These are phyloP conservation scores for Pisolithus thermaeus DNA, from an alignment of 1,284 basidiomycete genomes.

Conservation along the genomic window DNA sequence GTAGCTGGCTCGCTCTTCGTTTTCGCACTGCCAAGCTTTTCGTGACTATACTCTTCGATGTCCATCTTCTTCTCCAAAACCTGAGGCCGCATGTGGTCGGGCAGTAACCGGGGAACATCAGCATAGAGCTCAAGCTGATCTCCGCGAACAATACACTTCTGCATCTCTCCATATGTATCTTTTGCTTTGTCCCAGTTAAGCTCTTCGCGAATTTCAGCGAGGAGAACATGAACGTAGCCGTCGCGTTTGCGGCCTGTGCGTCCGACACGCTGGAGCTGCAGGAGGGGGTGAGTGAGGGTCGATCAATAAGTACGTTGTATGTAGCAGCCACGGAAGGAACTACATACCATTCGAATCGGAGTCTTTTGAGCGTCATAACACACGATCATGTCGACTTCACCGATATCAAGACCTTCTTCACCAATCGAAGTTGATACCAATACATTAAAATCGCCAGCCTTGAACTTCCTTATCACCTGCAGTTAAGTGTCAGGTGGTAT, in stretches of 20 bases:
- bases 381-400: conserved; percentile 95
- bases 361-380: conserved; percentile 98
- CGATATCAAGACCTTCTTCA: conserved; percentile 99
- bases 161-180: conserved; percentile 84
- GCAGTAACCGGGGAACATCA: conserved; percentile 86
- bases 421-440: conserved; percentile 96
- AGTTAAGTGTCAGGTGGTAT: not conserved
- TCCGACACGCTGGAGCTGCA: conserved; percentile 90
- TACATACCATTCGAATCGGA: conserved; percentile 87
- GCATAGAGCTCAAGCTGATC: conserved; percentile 87
- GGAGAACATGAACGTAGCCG: conserved; percentile 89
- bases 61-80: conserved; percentile 81
- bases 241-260: conserved; percentile 92
- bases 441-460: conserved; percentile 83
- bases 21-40: conserved; percentile 32
- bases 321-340: not conserved
- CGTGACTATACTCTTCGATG: conserved; percentile 64
- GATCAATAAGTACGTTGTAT: not conserved
- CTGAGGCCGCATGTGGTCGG: conserved; percentile 69
- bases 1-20: conserved; percentile 32
- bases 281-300: not conserved
- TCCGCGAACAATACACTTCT: conserved; percentile 82
- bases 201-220: conserved; percentile 90
- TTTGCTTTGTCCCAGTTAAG: conserved; percentile 89
- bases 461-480: conserved; percentile 83